Percentiles rank a stretch among this genome's conserved stretches.
Conservation (phyloP, 148 eudicot species). For the Camellia granthamiana region DNA sequence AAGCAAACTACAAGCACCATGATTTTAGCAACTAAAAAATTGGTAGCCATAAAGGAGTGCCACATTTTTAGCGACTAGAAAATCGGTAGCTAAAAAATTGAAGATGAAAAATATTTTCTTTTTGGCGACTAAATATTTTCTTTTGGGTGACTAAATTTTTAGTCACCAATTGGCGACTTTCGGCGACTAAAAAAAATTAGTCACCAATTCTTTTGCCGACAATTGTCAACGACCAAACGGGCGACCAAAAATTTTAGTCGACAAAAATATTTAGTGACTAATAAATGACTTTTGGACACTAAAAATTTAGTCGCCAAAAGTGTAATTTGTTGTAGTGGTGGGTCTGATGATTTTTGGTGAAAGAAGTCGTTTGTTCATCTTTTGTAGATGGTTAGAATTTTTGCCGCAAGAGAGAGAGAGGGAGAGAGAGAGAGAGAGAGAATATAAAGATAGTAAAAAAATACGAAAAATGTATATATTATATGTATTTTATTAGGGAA, state of each 20-base stretch:
- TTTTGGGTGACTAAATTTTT: too few relatives aligned
- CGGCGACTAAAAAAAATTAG: too few relatives aligned
- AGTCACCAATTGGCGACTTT: too few relatives aligned
- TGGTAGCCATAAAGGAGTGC: too few relatives aligned
- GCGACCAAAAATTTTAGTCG: background rate
- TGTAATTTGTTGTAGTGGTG: background rate
- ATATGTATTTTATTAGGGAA: background rate
- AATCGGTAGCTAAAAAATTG: too few relatives aligned
- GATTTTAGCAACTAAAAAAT: too few relatives aligned
- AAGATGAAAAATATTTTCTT: too few relatives aligned
- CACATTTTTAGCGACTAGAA: too few relatives aligned
- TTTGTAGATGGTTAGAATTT: background rate
- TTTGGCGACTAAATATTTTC: too few relatives aligned
- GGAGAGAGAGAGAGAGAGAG: background rate
- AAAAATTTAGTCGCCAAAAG: too few relatives aligned
- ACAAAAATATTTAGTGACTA: background rate
- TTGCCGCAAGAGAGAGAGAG: background rate
- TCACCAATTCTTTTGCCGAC: background rate
- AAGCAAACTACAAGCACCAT: too few relatives aligned
- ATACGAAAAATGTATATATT: too few relatives aligned
- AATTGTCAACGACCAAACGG: background rate
- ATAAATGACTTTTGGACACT: background rate
- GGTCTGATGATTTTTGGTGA: background rate
- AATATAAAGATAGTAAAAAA: background rate
- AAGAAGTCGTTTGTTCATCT: background rate